These are phyloP conservation scores for Remersonia thermophila DNA, from an alignment of 2,329 filamentous ascomycete genomes.

Conservation along the genomic window DNA sequence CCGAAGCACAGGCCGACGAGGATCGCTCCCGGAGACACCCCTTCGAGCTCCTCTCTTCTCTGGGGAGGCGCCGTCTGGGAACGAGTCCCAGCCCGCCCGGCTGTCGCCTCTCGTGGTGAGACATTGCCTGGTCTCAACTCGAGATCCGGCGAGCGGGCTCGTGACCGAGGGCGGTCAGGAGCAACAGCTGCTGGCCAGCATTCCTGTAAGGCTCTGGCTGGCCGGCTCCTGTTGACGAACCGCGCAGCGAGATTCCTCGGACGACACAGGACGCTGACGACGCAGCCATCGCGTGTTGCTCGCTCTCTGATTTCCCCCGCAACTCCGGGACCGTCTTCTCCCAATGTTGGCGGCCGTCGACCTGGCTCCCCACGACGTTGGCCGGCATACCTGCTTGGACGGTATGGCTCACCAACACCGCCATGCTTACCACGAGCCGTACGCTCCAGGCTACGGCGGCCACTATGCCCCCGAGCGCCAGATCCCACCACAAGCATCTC, in stretches of 20 bases:
- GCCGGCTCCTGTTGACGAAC: constrained; percentile 2
- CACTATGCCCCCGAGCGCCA: constrained; percentile 20
- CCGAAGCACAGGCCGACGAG: too few species aligned
- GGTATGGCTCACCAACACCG: constrained; percentile 25
- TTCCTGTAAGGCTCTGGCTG: constrained; percentile 9
- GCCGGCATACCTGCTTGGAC: constrained; percentile 22
- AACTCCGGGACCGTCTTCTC: constrained; percentile 6
- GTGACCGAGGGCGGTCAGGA: constrained; percentile 11
- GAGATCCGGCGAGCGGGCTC: constrained; percentile 15
- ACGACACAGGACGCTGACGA: constrained; percentile 8
- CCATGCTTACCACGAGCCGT: constrained; percentile 21
- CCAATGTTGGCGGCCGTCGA: constrained; percentile 25
- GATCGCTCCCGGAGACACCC: constrained; percentile 2
- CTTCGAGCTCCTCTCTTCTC: constrained; percentile 1
- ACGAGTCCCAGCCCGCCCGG: constrained; percentile 4
- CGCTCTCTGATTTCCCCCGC: too few species aligned
- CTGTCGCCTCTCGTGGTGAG: constrained; percentile 9
- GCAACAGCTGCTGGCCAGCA: constrained; percentile 5
- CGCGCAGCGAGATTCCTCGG: not conserved
- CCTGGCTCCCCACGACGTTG: constrained; percentile 20
- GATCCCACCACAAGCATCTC: constrained; percentile 7
- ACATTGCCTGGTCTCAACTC: constrained; percentile 10
- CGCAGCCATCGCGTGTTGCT: constrained; percentile 1
- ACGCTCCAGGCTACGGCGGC: constrained; percentile 18
- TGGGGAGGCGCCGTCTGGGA: constrained; percentile 4